Evolutionary conservation across 2,329 filamentous ascomycete species (phyloP).

Genomic region (Myotisia sp.): DNA sequence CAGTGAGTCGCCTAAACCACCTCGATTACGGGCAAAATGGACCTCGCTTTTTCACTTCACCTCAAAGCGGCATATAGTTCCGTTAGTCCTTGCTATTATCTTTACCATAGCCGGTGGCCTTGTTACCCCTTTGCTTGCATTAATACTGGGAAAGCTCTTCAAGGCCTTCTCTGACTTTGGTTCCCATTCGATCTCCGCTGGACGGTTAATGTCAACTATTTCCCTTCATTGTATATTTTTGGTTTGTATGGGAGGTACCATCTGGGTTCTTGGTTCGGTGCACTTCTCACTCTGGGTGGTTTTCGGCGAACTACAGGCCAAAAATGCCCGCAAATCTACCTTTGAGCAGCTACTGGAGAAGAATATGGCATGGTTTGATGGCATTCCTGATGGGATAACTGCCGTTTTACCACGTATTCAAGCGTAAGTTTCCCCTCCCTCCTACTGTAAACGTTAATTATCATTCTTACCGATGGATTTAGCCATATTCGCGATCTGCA

Average conservation of each 20-base stretch:
- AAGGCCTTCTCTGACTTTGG: constrained; percentile 55
- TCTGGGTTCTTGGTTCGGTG: constrained; percentile 52
- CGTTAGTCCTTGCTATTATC: constrained; percentile 41
- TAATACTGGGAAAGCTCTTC: constrained; percentile 64
- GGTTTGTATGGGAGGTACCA: constrained; percentile 46
- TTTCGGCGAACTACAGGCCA: constrained; percentile 71
- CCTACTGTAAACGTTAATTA: neutral
- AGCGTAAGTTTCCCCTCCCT: constrained; percentile 40
- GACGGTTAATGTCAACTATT: constrained; percentile 42
- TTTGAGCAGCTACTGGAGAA: constrained; percentile 57
- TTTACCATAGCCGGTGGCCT: constrained; percentile 47
- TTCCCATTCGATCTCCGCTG: constrained; percentile 35
- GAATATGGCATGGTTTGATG: constrained; percentile 72
- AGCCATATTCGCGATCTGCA: constrained; percentile 77
- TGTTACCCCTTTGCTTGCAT: constrained; percentile 49
- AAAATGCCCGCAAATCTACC: constrained; percentile 46
- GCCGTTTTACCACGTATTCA: constrained; percentile 60
- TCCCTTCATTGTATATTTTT: constrained; percentile 50
- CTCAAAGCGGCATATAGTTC: constrained; percentile 41
- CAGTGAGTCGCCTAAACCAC: too few relatives aligned
- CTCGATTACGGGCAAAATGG: constrained; percentile 26
- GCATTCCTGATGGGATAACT: constrained; percentile 53
- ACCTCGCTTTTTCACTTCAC: constrained; percentile 59
- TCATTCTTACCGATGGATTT: neutral
- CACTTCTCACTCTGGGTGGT: constrained; percentile 59